A percentile compares a stretch with the other conserved stretches of the same genome.
These are phyloP conservation scores for Decorospora gaudefroyi DNA, from an alignment of 2,329 filamentous ascomycete genomes.

Conservation along the genomic window DNA sequence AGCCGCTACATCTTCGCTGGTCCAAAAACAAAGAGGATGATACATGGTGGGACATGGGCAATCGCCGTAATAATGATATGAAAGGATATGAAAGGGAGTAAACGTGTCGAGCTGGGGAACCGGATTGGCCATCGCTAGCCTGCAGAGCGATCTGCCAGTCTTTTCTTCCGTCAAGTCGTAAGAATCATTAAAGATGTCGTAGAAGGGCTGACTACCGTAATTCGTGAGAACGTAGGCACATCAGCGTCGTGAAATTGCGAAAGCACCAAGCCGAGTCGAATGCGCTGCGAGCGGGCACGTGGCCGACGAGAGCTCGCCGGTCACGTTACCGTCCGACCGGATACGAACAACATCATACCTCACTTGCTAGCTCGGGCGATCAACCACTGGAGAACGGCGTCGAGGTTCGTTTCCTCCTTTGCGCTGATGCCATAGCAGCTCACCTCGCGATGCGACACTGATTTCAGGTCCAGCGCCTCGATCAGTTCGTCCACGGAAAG, in stretches of 20 bases:
- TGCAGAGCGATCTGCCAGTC: constrained; percentile 52
- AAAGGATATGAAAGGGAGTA: constrained; percentile 25
- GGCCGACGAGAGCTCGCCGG: constrained; percentile 19
- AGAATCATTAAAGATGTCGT: constrained; percentile 57
- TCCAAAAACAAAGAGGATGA: constrained; percentile 20
- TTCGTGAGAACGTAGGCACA: constrained; percentile 44
- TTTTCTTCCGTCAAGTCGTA: constrained; percentile 58
- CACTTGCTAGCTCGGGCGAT: constrained; percentile 75
- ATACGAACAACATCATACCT: constrained; percentile 21
- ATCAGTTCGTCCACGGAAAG: constrained; percentile 94
- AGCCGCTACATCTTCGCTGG: constrained; percentile 14
- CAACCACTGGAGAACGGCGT: constrained; percentile 94
- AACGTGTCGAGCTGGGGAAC: constrained; percentile 46
- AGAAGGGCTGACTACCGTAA: constrained; percentile 48
- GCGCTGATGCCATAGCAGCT: constrained; percentile 99
- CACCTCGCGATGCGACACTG: constrained; percentile 88
- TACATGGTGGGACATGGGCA: constrained; percentile 23
- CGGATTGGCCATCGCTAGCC: constrained; percentile 56
- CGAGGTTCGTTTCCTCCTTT: constrained; percentile 97
- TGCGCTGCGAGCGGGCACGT: constrained; percentile 30
- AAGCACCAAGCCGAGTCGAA: constrained; percentile 27
- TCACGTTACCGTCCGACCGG: constrained; percentile 32
- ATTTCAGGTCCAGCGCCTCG: constrained; percentile 86
- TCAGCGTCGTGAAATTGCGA: constrained; percentile 40
- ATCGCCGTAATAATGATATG: constrained; percentile 28